Percentiles rank a stretch among this genome's conserved stretches.
Evolutionary conservation across 805 yeast genomes (phyloP).

Genomic region (Debaryomyces castellii): DNA sequence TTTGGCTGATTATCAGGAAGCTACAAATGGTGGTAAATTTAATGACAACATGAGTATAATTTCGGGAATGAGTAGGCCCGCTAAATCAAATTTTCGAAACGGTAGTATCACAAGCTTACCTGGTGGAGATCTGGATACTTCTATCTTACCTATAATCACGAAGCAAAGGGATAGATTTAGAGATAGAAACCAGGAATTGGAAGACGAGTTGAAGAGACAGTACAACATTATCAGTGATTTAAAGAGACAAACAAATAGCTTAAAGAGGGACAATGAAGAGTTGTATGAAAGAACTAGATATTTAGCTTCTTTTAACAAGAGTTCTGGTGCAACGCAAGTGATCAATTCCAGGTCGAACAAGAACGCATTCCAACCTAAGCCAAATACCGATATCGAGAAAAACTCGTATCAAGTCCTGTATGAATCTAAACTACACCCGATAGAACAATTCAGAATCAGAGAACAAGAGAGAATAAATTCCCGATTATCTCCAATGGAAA

Average conservation of each 20-base stretch:
- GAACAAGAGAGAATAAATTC: slow-evolving; percentile 77
- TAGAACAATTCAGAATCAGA: slow-evolving; percentile 74
- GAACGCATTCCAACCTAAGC: slow-evolving; percentile 27
- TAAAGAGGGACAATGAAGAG: slow-evolving; percentile 74
- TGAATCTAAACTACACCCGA: slow-evolving; percentile 79
- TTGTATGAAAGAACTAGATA: slow-evolving; percentile 77
- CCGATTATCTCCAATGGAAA: slow-evolving; percentile 72
- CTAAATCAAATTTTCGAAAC: slow-evolving; percentile 29
- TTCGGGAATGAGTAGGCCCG: slow-evolving; percentile 45
- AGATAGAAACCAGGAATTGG: slow-evolving; percentile 77
- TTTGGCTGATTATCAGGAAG: slow-evolving; percentile 55
- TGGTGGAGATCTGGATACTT: slow-evolving; percentile 22
- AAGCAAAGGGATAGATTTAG: slow-evolving; percentile 95
- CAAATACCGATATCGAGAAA: slow-evolving; percentile 52
- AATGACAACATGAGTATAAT: slow-evolving; percentile 68
- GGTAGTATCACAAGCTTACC: slow-evolving; percentile 22
- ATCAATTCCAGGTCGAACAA: slow-evolving; percentile 13
- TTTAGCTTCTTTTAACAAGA: slow-evolving; percentile 47
- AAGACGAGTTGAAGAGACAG: slow-evolving; percentile 70
- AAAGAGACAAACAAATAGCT: slow-evolving; percentile 58
- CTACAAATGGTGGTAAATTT: slow-evolving; percentile 37
- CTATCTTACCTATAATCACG: slow-evolving; percentile 80
- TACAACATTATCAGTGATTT: slow-evolving; percentile 54
- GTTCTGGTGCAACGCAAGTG: slow-evolving; percentile 6
- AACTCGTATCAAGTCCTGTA: slow-evolving; percentile 59